Base-by-base conservation (phyloP, 2,329 filamentous ascomycete species). In the Orbilia quercus region DNA sequence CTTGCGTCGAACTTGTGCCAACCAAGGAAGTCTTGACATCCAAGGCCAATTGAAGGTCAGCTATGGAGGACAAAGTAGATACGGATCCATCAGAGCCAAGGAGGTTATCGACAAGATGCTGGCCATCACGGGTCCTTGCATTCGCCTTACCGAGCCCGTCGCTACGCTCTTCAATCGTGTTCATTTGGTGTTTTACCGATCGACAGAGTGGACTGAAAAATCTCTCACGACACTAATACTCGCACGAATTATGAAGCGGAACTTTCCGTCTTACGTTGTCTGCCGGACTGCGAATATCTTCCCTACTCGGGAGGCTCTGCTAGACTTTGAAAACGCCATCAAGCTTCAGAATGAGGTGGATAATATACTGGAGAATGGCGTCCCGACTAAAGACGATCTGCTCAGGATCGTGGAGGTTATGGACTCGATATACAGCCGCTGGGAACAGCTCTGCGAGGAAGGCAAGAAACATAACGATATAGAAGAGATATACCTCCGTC, bases 121-220 rank as follows among this genome's bases (percentile, higher is more conserved):
- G 28, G 73, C 69, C 34, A 77, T 72, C 28, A 77, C 76, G 0
- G 95, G 95, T 0, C 88, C 92, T 12, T 96, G 93, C 76, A 89
- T 98, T 73, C 86, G 94, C 38, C 85, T 99, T 11, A 91, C 91
- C 0, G 81, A 89, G 0, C 82, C 86, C 0, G 85, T 89, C 0
- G 86, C 92, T 75, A 91, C 89, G 77, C 85, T 99, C 0, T 99
- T 99, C 78, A 92, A 97, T 80, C 87, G 95, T 23, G 92, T 98
- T 0, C 95, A 98, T 81, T 83, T 99, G 1, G 92, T 99, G 25
- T 99, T 97, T 80, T 98, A 98, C 80, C 86, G 94, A 69, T 97
- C 93, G 7, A 96, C 92, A 0, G 91, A 96, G 79, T 99, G 95
- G 95, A 96, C 93, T 0, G 94, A 98, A 78, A 98, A 96, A 80